These are phyloP conservation scores for Pseudogymnoascus sp. DNA, from an alignment of 2,329 filamentous ascomycete species.

Conservation along the genomic window DNA sequence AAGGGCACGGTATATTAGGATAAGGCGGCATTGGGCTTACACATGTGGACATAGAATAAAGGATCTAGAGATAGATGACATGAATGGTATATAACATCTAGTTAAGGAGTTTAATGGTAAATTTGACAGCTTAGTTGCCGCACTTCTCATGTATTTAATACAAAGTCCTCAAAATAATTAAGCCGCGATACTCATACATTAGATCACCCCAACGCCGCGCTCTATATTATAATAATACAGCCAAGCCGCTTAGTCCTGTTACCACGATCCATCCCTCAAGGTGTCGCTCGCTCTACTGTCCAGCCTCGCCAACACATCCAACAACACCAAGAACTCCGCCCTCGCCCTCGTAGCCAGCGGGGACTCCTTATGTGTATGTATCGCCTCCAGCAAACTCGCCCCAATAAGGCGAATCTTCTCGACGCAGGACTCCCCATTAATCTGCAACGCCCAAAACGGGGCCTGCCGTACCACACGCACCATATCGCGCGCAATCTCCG, in stretches of 20 bases:
- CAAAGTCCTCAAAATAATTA: background rate
- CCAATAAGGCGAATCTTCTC: constrained; percentile 36
- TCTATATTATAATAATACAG: background rate
- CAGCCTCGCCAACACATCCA: constrained; percentile 35
- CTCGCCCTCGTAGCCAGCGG: constrained; percentile 33
- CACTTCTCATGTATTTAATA: background rate
- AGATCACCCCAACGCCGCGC: background rate
- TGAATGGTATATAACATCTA: background rate
- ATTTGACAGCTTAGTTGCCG: background rate
- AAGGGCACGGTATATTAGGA: background rate
- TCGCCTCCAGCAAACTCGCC: constrained; percentile 33
- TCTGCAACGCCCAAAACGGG: constrained; percentile 36
- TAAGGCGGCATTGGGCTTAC: background rate
- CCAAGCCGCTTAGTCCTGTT: background rate
- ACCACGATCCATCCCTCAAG: constrained; percentile 27
- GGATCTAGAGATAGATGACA: background rate
- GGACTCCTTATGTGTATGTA: constrained; percentile 33
- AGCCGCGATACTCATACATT: background rate
- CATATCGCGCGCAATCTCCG: constrained; percentile 39
- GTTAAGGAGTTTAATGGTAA: background rate
- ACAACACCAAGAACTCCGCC: constrained; percentile 33
- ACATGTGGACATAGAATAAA: background rate
- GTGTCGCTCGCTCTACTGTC: constrained; percentile 39
- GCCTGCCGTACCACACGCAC: constrained; percentile 34
- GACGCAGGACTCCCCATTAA: constrained; percentile 36